Evolutionary conservation across 768 basidiomycete genomes (phyloP), one percentile per base, ranked within the genome.

Genomic region (Boletus coccyginus): DNA sequence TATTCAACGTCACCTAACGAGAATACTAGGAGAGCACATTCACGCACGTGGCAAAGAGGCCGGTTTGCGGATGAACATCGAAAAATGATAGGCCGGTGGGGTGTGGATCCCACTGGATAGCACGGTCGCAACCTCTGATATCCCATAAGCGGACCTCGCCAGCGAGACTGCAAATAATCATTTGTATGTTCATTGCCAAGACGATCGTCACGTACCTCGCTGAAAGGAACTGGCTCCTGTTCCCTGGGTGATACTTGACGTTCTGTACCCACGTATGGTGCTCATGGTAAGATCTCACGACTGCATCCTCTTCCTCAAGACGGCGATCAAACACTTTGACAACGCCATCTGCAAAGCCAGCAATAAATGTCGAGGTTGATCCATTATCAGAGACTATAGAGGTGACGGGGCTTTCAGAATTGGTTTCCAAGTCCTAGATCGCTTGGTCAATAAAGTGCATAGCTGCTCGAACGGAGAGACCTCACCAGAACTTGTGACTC

Each of bases 91-190:
- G 75, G 11, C 94, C 94, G 32, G 84, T 73, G 2, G 83, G 81
- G 60, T 88, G 83, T 24, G 84, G 68, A 39, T 87, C 79, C 80
- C 89, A 85, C 47, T 83, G 77, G 13, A 83, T 66, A 7, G 91
- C 80, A 32, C 70, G 72, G 43, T 88, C 83, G 3, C 78, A 62
- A 17, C 81, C 79, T 52, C 97, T 86, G 32, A 90, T 74, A 71
- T 99, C 97, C 88, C 94, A 98, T 10, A 98, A 73, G 64, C 90
- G 90, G 41, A 97, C 88, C 63, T 91, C 86, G 1, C 97, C 97
- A 65, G 92, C 89, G 68, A 92, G 71, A 64, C 97, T 98, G 62
- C 16, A 31, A 13, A 40, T 40, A 38, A 40, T 57, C n/a, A 11
- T 52, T 27, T 50, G 12, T 3, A n/a, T 33, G 38, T n/a, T 39